These are phyloP conservation scores for Ustilago nuda DNA, from an alignment of 1,284 basidiomycete genomes.

Conservation along the genomic window DNA sequence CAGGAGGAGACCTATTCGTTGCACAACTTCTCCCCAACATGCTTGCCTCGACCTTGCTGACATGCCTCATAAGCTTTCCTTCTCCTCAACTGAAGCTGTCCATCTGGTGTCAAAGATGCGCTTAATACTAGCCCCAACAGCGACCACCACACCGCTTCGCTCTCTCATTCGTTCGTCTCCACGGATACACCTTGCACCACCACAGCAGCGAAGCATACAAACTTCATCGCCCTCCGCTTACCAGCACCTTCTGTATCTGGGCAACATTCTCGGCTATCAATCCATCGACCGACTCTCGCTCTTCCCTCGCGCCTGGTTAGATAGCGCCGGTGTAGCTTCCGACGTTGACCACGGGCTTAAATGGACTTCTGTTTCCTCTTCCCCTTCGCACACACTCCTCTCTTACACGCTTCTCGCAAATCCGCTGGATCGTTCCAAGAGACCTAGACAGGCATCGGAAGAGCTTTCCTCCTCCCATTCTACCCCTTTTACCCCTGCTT, in stretches of 20 bases:
- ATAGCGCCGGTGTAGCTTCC: conserved; percentile 5
- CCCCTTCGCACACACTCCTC: conserved; percentile 12
- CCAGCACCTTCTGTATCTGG: conserved; percentile 38
- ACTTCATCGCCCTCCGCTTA: neutral
- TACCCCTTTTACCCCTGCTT: neutral
- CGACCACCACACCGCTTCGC: neutral
- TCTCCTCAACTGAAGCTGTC: no score
- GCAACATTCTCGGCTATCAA: conserved; percentile 26
- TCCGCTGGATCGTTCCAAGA: neutral
- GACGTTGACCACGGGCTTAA: conserved; percentile 36
- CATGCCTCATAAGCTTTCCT: no score
- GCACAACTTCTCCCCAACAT: no score
- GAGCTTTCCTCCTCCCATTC: neutral
- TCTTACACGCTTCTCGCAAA: conserved; percentile 18
- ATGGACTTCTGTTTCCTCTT: neutral
- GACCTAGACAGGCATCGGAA: neutral
- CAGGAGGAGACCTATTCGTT: no score
- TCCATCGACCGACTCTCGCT: conserved; percentile 11
- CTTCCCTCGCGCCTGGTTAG: conserved; percentile 32
- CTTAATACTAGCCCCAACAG: no score
- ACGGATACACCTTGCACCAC: neutral
- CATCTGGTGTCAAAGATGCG: no score
- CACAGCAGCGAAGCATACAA: neutral
- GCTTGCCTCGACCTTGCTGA: no score
- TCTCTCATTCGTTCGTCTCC: neutral